Evolutionary conservation across 2,329 filamentous ascomycete species (phyloP), one percentile per base, ranked within the genome.

Genomic region (Xylariaceae sp.): DNA sequence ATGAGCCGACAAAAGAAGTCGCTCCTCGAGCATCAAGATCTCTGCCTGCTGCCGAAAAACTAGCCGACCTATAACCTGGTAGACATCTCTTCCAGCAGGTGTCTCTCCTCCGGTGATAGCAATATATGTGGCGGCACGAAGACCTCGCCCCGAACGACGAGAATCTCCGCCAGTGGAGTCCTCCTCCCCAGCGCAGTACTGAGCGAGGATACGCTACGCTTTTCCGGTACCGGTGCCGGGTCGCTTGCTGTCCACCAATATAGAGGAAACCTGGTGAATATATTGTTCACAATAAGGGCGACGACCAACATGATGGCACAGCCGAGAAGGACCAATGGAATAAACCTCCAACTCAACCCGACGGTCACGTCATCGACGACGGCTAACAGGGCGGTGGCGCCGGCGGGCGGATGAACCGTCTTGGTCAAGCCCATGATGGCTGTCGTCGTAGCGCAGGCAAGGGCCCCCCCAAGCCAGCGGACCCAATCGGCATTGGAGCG

Each of bases 401-500:
- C 87, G 0, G 86, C 87, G 0, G 87, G 88, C 0, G 87, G 87
- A 60, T 91, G 86, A 0, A 88, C 76, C 0, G 86, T 89, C 49
- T 85, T 85, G 1, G 86, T 90, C 19, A 89, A 63, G 0, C 77
- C 78, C 87, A 90, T 91, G 52, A 82, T 54, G 1, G 78, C 73
- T 0, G 81, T 87, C 0, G 86, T 78, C 2, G 77, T 67, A 0
- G 83, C 86, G 59, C 86, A 88, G 1, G 84, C 74, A 0, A 90
- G 69, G 10, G 86, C 80, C 10, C 83, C 86, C 1, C 78, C 85
- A 0, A 89, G 64, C 78, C 83, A 88, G 29, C 79, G 79, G 29
- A 87, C 71, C 1, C 76, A 67, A 26, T 80, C 71, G 32, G 77
- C 75, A 51, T 70, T 61, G 1, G 70, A 63, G 42, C 69, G 71